Evolutionary conservation across 1,139 yeast genomes (phyloP).

Genomic region (Candida frijolesensis): DNA sequence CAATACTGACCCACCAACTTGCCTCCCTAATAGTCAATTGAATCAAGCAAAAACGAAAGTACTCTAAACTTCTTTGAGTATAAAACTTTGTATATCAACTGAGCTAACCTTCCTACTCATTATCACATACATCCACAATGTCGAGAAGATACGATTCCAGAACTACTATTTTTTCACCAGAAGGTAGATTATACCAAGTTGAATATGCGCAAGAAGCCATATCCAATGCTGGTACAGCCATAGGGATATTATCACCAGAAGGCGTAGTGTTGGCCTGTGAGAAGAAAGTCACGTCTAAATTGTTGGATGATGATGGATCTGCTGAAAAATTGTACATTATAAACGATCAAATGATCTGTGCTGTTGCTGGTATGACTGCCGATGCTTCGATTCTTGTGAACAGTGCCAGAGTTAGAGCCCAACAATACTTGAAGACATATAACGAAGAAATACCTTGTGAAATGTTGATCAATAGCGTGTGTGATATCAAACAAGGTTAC

Average conservation of each 20-base stretch:
- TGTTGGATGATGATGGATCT: slow-evolving; percentile 89
- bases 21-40: neutral
- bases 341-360: slow-evolving; percentile 83
- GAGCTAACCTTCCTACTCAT: neutral
- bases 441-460: slow-evolving; percentile 94
- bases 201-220: slow-evolving; percentile 98
- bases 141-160: slow-evolving; percentile 81
- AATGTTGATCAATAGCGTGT: slow-evolving; percentile 79
- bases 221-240: slow-evolving; percentile 96
- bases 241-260: slow-evolving; percentile 87
- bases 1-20: neutral
- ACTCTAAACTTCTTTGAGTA: neutral
- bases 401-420: slow-evolving; percentile 85
- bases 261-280: slow-evolving; percentile 98
- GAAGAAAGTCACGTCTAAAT: slow-evolving; percentile 87
- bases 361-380: slow-evolving; percentile 98
- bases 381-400: slow-evolving; percentile 93
- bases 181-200: slow-evolving; percentile 93
- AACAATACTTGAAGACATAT: slow-evolving; percentile 79
- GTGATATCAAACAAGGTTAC: slow-evolving; percentile 96
- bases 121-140: slow-evolving; percentile 23
- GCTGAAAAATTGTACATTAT: slow-evolving; percentile 90
- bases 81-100: neutral
- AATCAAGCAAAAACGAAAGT: neutral
- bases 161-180: slow-evolving; percentile 98